Base-by-base conservation (phyloP, 2,329 filamentous ascomycete species). In the Botrytis medusae region DNA sequence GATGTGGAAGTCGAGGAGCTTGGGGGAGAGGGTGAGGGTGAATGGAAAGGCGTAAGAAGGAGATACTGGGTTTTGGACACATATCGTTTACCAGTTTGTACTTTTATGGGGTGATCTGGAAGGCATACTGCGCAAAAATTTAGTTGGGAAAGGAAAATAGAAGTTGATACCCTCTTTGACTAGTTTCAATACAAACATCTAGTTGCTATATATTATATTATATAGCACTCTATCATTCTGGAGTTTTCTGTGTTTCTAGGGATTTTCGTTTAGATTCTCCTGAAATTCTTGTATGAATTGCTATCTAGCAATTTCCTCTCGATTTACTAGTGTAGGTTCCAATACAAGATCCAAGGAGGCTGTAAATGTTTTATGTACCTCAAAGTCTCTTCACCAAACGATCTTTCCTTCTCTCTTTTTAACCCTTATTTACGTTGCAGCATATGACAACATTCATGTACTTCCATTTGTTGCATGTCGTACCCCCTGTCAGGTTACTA, bases 41-140 rank as follows among this genome's bases (percentile, higher is more conserved):
- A 95, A 79, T 99, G 96, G 96, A 88, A 93, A 77, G 95, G 95
- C 1, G 93, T 98, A 22, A 89, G 92, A 80, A 89, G 95, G 79
- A 90, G 92, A 74, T 98, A 98, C 82, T 98, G 95, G 95, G 92
- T 92, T 44, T 85, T 98, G 71, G 89, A 94, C 75, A 90, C 87
- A 78, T 96, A 96, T 82, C 88, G 89, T 70, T 84, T 95, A 77
- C 93, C 93, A 2, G 87, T 90, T 63, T 94, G 92, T 83, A 92
- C 86, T 68, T 93, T 95, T 78, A 87, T 95, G 83, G 77, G 77
- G 7, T 80, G 62, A 68, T 2, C 18, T 57, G 0, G 4, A 57
- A 14, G 14, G 14, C 6, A 57, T 29, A 32, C 14, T 57, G 51
- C n/a, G 51, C 14, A 57, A 57, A 57, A 29, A n/a, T 4, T n/a